phyloP scores from a whole-genome alignment of 768 basidiomycete species.

The Rickenella mellea region DNA sequence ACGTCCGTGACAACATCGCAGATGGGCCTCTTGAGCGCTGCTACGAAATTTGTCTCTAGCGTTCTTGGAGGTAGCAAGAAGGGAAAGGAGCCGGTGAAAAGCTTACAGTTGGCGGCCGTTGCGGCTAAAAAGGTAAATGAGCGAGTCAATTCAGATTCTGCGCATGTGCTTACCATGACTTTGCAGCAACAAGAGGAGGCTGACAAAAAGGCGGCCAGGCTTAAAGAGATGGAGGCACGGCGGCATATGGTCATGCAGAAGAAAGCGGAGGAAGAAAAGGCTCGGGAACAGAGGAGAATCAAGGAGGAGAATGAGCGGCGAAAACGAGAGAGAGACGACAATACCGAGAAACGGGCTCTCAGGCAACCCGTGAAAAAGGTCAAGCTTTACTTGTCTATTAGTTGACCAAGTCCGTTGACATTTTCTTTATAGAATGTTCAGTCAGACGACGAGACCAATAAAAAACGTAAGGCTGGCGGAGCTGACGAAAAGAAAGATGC shows the following conservation, averaged over 20 bases:
- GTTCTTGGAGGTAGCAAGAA: slow-evolving; percentile 67
- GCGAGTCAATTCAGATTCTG: neutral
- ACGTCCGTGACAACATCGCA: slow-evolving; percentile 21
- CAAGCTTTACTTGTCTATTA: slow-evolving; percentile 1
- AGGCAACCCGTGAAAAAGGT: slow-evolving; percentile 56
- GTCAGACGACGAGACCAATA: slow-evolving; percentile 35
- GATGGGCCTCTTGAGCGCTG: slow-evolving; percentile 58
- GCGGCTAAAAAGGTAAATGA: slow-evolving; percentile 79
- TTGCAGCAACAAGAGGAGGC: slow-evolving; percentile 80
- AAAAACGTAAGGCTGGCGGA: slow-evolving; percentile 52
- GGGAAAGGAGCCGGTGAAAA: slow-evolving; percentile 65
- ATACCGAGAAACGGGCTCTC: slow-evolving; percentile 56
- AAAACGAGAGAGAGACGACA: slow-evolving; percentile 76
- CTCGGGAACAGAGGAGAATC: slow-evolving; percentile 56
- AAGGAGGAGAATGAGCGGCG: slow-evolving; percentile 69
- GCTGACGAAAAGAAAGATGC: slow-evolving; percentile 44
- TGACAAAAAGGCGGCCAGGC: slow-evolving; percentile 64
- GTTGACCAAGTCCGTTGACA: too few relatives aligned
- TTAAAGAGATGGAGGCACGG: slow-evolving; percentile 77
- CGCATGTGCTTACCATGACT: neutral
- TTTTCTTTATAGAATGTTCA: neutral
- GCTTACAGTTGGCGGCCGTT: slow-evolving; percentile 69
- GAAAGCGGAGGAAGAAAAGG: slow-evolving; percentile 73
- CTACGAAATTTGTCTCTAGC: slow-evolving; percentile 57
- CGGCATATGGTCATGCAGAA: slow-evolving; percentile 62